Conservation (phyloP, 352 stramenopile species). For the Globisporangium sylvaticum region DNA sequence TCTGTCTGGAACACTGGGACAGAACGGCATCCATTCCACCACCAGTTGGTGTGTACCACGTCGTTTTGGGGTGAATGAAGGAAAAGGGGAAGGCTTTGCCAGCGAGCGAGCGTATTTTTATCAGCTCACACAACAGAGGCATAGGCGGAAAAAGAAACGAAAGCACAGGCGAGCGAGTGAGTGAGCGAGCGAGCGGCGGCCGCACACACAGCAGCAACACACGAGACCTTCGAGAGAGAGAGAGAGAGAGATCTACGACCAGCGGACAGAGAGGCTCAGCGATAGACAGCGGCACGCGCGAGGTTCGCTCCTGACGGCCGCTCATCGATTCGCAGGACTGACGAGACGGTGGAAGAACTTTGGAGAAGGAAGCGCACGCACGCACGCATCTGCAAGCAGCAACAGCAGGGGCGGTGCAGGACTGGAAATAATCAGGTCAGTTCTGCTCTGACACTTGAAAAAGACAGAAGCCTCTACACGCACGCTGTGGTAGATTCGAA, state of each 20-base stretch:
- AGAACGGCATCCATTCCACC: background rate
- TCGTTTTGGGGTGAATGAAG: background rate
- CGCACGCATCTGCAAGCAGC: background rate
- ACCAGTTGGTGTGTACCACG: background rate
- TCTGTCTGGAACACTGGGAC: background rate
- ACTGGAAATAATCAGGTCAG: background rate
- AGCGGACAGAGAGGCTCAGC: background rate
- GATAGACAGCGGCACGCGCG: background rate
- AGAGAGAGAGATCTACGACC: background rate
- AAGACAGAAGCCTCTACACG: background rate
- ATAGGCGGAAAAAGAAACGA: conserved; percentile 12
- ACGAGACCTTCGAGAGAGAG: background rate
- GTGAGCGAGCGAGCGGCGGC: background rate
- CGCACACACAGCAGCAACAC: too few species aligned
- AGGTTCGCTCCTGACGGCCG: background rate
- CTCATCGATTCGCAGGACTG: background rate
- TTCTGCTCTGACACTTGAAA: background rate
- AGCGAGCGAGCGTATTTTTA: conserved; percentile 1
- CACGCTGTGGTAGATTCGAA: background rate
- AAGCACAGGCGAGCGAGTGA: background rate
- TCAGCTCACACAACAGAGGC: background rate
- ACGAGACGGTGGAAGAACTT: background rate
- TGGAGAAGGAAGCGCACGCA: background rate
- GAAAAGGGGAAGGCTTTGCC: background rate
- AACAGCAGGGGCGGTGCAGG: too few species aligned